Conservation (phyloP, 176 grass and related monocot species). For the Echinochloa phyllopogon region DNA sequence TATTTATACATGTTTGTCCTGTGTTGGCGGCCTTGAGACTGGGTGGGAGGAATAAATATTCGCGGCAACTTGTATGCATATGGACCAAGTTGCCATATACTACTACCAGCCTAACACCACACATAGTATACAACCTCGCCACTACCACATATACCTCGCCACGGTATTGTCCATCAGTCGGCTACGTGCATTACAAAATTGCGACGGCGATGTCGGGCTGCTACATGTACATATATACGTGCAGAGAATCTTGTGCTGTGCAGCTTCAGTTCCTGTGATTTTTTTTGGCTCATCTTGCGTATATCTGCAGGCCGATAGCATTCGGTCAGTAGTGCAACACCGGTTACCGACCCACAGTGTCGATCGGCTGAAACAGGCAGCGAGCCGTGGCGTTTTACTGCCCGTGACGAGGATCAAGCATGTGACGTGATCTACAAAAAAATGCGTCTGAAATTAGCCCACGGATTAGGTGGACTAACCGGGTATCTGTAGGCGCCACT, state of each 20-base stretch:
- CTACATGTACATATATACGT: background rate
- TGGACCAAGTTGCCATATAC: background rate
- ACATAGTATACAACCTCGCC: background rate
- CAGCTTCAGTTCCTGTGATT: background rate
- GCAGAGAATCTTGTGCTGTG: conserved; percentile 4
- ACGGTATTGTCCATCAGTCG: background rate
- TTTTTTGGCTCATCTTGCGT: background rate
- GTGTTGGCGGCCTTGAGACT: too few species aligned
- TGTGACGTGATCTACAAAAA: background rate
- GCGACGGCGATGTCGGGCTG: background rate
- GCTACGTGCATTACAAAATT: background rate
- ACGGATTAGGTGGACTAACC: background rate
- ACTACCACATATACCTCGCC: background rate
- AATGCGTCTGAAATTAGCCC: background rate
- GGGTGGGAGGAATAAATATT: background rate
- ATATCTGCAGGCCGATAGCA: background rate
- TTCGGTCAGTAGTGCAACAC: background rate
- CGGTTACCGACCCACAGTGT: conserved; percentile 14
- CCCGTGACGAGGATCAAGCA: background rate
- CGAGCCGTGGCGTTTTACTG: background rate
- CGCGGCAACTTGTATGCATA: background rate
- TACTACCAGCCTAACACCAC: background rate
- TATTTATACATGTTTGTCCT: background rate
- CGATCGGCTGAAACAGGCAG: conserved; percentile 17
- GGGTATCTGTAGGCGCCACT: background rate